A percentile compares a stretch with the other conserved stretches of the same genome.
These are phyloP conservation scores for Suzukiozyma palmioleophila DNA, from an alignment of 1,139 yeast species.

Conservation along the genomic window DNA sequence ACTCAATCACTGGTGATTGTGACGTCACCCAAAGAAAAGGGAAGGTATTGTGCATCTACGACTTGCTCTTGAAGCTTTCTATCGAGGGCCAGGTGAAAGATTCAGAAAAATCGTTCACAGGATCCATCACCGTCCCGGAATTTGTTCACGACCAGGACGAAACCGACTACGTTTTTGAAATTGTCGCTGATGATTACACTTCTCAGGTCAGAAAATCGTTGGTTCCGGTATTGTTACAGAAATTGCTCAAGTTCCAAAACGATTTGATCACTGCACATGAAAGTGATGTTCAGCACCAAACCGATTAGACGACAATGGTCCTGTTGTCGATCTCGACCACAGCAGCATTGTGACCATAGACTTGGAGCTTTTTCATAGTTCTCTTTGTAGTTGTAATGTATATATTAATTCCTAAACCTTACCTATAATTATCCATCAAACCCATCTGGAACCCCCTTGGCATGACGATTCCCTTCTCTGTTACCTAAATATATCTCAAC, in stretches of 20 bases:
- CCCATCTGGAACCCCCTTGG: slow-evolving; percentile 87
- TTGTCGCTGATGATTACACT: slow-evolving; percentile 35
- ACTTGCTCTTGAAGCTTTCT: slow-evolving; percentile 50
- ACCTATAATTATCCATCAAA: slow-evolving; percentile 34
- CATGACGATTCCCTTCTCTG: slow-evolving; percentile 56
- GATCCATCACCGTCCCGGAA: slow-evolving; percentile 52
- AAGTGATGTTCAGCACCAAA: slow-evolving; percentile 50
- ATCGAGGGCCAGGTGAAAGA: slow-evolving; percentile 28
- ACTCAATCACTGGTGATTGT: slow-evolving; percentile 63
- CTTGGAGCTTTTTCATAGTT: background rate
- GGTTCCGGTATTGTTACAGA: slow-evolving; percentile 46
- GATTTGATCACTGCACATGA: slow-evolving; percentile 61
- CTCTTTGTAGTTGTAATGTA: slow-evolving; percentile 1
- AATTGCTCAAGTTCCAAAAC: slow-evolving; percentile 54
- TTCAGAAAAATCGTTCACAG: slow-evolving; percentile 23
- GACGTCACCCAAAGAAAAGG: slow-evolving; percentile 82
- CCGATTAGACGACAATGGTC: slow-evolving; percentile 10
- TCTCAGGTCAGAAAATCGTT: slow-evolving; percentile 40
- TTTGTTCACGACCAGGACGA: slow-evolving; percentile 73
- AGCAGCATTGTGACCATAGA: too few species aligned
- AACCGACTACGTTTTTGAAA: slow-evolving; percentile 55
- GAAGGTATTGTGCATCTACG: slow-evolving; percentile 70
- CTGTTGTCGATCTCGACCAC: too few species aligned
- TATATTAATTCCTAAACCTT: background rate
- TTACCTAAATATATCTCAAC: slow-evolving; percentile 54